A percentile compares a stretch with the other conserved stretches of the same genome.
phyloP scores from a whole-genome alignment of 2,329 filamentous ascomycete genomes.

The Harringtonia lauricola region DNA sequence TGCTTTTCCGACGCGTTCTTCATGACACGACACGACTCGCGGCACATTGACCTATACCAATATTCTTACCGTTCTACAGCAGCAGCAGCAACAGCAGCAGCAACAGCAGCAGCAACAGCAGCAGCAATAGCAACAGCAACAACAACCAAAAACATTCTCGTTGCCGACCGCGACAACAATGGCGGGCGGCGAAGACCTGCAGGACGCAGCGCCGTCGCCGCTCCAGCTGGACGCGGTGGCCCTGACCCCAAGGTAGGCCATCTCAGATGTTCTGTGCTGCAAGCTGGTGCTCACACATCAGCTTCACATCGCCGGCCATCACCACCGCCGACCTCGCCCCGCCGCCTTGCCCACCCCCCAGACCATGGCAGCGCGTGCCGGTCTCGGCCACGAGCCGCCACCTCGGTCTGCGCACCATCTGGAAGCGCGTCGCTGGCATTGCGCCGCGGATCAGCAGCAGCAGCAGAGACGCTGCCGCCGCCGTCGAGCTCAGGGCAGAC shows the following conservation, averaged over 20 bases:
- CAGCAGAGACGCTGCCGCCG: conserved; percentile 7
- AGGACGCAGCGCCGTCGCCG: background rate
- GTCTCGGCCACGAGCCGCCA: conserved; percentile 11
- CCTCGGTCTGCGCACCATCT: conserved; percentile 15
- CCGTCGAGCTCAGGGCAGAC: conserved; percentile 21
- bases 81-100: no score
- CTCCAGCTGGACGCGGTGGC: no score
- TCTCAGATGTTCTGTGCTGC: background rate
- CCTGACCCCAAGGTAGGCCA: no score
- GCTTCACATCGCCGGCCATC: conserved; percentile 6
- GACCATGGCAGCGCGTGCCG: conserved; percentile 21
- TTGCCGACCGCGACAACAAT: no score
- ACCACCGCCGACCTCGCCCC: conserved; percentile 15
- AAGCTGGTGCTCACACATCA: background rate
- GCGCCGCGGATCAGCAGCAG: background rate
- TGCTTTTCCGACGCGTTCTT: no score
- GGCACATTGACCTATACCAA: no score
- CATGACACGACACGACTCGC: no score
- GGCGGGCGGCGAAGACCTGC: background rate
- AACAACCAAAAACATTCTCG: no score
- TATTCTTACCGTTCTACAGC: no score
- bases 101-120: no score
- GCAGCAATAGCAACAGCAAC: no score
- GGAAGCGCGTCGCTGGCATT: conserved; percentile 19
- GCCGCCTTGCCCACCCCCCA: conserved; percentile 7